Evolutionary conservation across 345 rosid species (phyloP).

Genomic region (Ailanthus altissimus): DNA sequence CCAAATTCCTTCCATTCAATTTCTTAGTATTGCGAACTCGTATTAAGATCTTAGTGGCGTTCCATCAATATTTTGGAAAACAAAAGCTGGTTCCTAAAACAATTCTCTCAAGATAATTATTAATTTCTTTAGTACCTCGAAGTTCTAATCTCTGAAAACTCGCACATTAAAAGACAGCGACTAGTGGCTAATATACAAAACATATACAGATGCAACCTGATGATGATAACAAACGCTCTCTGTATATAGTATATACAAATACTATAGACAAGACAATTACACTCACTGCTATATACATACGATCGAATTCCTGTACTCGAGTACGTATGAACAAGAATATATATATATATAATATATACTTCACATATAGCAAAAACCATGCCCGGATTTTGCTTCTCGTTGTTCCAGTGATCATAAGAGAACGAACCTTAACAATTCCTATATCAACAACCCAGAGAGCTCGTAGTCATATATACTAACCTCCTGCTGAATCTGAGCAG

Average conservation of each 20-base stretch:
- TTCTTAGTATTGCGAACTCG: no score
- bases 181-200: background rate
- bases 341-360: background rate
- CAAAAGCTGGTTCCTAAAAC: no score
- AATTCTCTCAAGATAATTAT: no score
- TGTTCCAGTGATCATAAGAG: background rate
- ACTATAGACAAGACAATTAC: background rate
- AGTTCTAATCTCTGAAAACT: no score
- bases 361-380: background rate
- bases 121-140: no score
- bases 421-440: no score
- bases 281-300: background rate
- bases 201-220: background rate
- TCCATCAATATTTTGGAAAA: no score
- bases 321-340: background rate
- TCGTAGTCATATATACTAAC: constrained; percentile 34
- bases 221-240: background rate
- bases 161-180: no score
- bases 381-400: constrained; percentile 3
- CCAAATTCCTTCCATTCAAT: no score
- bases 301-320: background rate
- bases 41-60: no score
- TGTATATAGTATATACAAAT: background rate
- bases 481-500: constrained; percentile 16
- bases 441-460: constrained; percentile 22